Evolutionary conservation across 2,329 filamentous ascomycete species (phyloP), one percentile per base, ranked within the genome.

Genomic region (Aspergillus pseudoterreus): DNA sequence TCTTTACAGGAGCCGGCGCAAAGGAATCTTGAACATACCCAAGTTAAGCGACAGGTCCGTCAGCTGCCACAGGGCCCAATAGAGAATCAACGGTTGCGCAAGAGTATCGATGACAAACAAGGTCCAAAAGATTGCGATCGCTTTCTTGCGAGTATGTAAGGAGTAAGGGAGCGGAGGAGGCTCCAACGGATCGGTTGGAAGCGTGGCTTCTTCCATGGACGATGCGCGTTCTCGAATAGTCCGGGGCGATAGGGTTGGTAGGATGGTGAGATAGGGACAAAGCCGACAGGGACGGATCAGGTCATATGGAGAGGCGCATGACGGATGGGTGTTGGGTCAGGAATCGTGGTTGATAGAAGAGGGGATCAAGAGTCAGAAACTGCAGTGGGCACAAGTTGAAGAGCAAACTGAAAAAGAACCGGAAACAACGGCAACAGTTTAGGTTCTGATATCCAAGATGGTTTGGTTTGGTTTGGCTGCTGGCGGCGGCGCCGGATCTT

Each of bases 41-140:
- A 71, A 33, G 42, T 75, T 72, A 52, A 70, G 68, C 38, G 70
- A 71, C 30, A 84, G 63, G 54, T 73, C 69, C 9, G 80, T 79
- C 55, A 73, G 75, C 56, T 84, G 84, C 79, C 80, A 83, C 35
- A 85, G 71, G 45, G 77, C 74, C 71, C 81, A 85, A 68, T 85
- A 85, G 2, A 85, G 71, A 3, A 73, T 76, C 52, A 85, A 74
- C 15, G 82, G 82, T 67, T 83, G 79, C 51, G 72, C 77, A 53
- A 83, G 71, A 46, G 78, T 81, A 67, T 85, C 82, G 52, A 84
- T 60, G 19, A 84, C 63, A 50, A 84, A 82, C 38, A 85, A 63
- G 0, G 71, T 70, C 82, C 82, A 85, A 69, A 85, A 85, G 55
- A 81, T 68, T 35, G 75, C 69, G 54, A 85, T 83, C 32, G 76